Evolutionary conservation across 192 early-diverging fungal genomes (phyloP), one percentile per base, ranked within the genome.

Genomic region (Bifiguratus adelaidae): DNA sequence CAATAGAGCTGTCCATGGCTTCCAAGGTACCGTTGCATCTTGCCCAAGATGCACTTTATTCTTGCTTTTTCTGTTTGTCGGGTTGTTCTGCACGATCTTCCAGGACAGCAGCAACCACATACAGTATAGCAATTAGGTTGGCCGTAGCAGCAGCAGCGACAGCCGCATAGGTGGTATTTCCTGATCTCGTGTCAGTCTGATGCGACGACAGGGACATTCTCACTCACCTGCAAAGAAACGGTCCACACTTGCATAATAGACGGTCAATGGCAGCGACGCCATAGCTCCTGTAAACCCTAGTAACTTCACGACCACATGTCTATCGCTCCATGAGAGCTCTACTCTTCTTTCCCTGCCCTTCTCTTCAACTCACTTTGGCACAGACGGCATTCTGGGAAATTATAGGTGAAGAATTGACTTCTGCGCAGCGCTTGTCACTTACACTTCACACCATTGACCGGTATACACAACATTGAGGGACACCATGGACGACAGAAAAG

Each of bases 101-200:
- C 24, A 67, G 20, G 11, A 65, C 48, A 4, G 72, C 72, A 9
- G 29, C 60, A 8, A 59, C 27, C 1, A 74, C 58, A 44, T 74
- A 74, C 0, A 53, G 53, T 34, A 74, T 47, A 2, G 70, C 61
- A 20, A 74, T 58, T 0, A 68, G 20, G 48, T 74, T 74, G 24
- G 72, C 72, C n/a, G 68, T 35, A 1, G 61, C 42, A 9, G 68
- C 72, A n/a, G 72, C 72, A 12, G 56, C 44, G 30, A 63, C 69
- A 20, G 65, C 72, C 4, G 72, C 68, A 60, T 74, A 74, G 0
- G 68, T 70, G 3, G 59, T 55, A 46, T 74, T 74, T 5, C 72
- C 72, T 68, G 55, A n/a, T 24, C 13, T 16, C 24, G 22, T 6
- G 3, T 24, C 4, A 16, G 27, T n/a, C 23, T 13, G 26, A 7